Evolutionary conservation across 371 early-diverging fungal species (phyloP).

Genomic region (Rhizopus arrhizus): DNA sequence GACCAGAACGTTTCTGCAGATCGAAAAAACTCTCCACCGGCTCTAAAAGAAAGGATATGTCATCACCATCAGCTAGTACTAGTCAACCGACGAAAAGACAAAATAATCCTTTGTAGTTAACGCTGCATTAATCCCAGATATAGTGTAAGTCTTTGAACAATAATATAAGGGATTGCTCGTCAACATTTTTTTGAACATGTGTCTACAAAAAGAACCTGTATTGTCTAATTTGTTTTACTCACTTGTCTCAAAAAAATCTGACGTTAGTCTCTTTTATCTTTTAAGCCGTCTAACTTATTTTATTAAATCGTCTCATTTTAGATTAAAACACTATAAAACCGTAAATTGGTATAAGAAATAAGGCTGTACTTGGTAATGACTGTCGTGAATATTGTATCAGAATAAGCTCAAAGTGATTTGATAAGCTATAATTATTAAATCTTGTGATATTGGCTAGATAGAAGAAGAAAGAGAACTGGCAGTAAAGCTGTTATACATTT

Average conservation of each 20-base stretch:
- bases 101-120: neutral
- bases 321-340: no score
- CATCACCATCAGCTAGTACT: neutral
- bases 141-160: neutral
- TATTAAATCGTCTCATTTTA: neutral
- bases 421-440: no score
- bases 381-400: no score
- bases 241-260: neutral
- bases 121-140: neutral
- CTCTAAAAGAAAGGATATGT: neutral
- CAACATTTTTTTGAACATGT: neutral
- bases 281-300: neutral
- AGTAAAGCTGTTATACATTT: no score
- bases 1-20: slow-evolving; percentile 1
- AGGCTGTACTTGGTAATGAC: no score
- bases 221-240: neutral
- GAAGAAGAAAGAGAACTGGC: no score
- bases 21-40: neutral
- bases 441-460: no score
- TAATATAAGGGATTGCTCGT: neutral
- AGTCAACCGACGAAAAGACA: neutral
- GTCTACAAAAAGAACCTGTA: neutral
- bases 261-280: neutral
- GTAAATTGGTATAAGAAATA: no score
- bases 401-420: no score